A percentile compares a stretch with the other conserved stretches of the same genome.
Evolutionary conservation across 2,329 filamentous ascomycete species (phyloP).

Genomic region (Lachnum nothofagi): DNA sequence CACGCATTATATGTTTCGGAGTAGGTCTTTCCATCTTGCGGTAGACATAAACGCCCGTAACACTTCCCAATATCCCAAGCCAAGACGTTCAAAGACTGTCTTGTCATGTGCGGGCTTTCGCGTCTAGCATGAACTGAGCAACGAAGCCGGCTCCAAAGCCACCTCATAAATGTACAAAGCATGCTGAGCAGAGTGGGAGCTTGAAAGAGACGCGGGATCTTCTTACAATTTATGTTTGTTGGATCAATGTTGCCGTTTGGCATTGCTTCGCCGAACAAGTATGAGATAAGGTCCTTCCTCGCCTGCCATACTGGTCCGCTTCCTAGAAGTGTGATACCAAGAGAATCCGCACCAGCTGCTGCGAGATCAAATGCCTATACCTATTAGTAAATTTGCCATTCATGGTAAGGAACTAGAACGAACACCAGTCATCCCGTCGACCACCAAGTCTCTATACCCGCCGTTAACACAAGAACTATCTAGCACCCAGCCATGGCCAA

Average conservation of each 20-base stretch:
- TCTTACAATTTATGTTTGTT: neutral
- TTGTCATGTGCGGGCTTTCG: neutral
- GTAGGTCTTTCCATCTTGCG: neutral
- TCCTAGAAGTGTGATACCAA: neutral
- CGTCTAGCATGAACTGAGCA: neutral
- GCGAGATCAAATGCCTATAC: constrained; percentile 1
- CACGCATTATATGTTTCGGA: neutral
- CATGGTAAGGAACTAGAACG: too few species aligned
- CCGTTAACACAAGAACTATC: neutral
- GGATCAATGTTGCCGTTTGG: neutral
- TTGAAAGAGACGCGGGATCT: neutral
- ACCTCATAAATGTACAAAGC: neutral
- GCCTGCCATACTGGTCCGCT: neutral
- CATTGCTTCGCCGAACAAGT: neutral
- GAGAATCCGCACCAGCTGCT: neutral
- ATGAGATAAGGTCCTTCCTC: neutral
- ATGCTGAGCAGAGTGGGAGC: neutral
- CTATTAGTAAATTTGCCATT: too few species aligned
- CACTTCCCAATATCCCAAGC: neutral
- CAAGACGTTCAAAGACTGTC: neutral
- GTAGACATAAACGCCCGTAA: neutral
- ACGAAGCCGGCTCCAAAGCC: neutral
- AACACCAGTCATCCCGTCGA: neutral
- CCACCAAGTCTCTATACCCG: neutral
- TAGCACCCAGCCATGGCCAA: neutral